Evolutionary conservation across 257 asterid species (phyloP).

Genomic region (Lycium barbarum): DNA sequence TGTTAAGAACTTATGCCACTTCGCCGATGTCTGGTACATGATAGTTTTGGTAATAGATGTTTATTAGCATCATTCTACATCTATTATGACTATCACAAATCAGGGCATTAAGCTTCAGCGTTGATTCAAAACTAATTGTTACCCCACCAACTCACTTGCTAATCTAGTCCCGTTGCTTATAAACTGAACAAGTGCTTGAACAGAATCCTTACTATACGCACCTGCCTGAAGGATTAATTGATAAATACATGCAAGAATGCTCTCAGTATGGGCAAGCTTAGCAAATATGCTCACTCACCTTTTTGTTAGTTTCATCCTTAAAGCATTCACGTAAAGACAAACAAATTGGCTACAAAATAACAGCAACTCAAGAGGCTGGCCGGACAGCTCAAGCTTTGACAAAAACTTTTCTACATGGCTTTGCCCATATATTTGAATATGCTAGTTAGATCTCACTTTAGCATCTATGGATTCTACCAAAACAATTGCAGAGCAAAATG

Average conservation of each 20-base stretch:
- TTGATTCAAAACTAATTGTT: background rate
- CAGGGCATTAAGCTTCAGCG: background rate
- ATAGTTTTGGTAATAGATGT: background rate
- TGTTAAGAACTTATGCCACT: background rate
- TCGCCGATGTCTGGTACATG: background rate
- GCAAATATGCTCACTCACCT: background rate
- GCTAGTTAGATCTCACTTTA: background rate
- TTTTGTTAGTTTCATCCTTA: background rate
- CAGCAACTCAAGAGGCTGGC: background rate
- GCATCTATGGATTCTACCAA: background rate
- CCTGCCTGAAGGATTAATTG: background rate
- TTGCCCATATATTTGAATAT: background rate
- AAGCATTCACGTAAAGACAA: background rate
- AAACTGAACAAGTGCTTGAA: background rate
- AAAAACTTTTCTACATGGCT: background rate
- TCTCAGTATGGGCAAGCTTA: background rate
- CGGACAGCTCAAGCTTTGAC: background rate
- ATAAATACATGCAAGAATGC: background rate
- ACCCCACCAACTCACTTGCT: background rate
- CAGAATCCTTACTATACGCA: background rate
- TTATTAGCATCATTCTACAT: background rate
- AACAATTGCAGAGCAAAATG: background rate
- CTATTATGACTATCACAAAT: background rate
- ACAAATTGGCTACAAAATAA: background rate
- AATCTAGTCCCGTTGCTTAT: background rate